Conservation (phyloP, 1,139 yeast genomes). For the Schwanniomyces etchellsii region DNA sequence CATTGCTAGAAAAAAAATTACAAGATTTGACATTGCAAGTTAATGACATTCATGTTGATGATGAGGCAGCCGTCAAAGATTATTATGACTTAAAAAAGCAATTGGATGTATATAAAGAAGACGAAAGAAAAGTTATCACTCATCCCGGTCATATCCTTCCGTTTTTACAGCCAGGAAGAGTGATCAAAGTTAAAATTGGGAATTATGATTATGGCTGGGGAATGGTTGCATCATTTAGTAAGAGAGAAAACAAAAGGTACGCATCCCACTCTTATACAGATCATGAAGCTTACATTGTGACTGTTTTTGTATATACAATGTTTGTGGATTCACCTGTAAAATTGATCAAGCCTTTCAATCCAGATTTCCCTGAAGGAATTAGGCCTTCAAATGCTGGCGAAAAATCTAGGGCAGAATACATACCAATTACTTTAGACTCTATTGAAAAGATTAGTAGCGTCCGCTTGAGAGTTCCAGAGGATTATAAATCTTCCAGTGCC, state of each 20-base stretch:
- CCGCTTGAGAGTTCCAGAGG: conserved; percentile 77
- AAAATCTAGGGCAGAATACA: conserved; percentile 65
- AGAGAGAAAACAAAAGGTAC: conserved; percentile 59
- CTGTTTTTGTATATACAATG: conserved; percentile 76
- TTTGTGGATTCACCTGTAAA: conserved; percentile 72
- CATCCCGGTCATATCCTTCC: conserved; percentile 86
- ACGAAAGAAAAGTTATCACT: conserved; percentile 76
- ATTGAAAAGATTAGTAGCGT: conserved; percentile 73
- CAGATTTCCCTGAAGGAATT: conserved; percentile 79
- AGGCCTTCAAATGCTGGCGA: conserved; percentile 76
- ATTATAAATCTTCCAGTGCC: conserved; percentile 64
- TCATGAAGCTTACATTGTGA: conserved; percentile 84
- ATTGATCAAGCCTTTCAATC: conserved; percentile 65
- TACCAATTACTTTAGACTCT: conserved; percentile 80
- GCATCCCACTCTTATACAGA: conserved; percentile 53
- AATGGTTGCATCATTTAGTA: conserved; percentile 70
- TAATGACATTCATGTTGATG: conserved; percentile 54
- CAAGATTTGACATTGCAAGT: conserved; percentile 46
- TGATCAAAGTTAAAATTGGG: conserved; percentile 60
- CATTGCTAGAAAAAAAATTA: conserved; percentile 66
- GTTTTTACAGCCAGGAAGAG: conserved; percentile 84
- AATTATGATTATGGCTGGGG: conserved; percentile 89
- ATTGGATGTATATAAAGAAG: conserved; percentile 64
- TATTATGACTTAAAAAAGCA: conserved; percentile 79
- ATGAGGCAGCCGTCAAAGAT: conserved; percentile 68